Percentiles rank a stretch among this genome's conserved stretches.
These are phyloP conservation scores for Colletotrichum tropicale DNA, from an alignment of 2,329 filamentous ascomycete species.

Conservation along the genomic window DNA sequence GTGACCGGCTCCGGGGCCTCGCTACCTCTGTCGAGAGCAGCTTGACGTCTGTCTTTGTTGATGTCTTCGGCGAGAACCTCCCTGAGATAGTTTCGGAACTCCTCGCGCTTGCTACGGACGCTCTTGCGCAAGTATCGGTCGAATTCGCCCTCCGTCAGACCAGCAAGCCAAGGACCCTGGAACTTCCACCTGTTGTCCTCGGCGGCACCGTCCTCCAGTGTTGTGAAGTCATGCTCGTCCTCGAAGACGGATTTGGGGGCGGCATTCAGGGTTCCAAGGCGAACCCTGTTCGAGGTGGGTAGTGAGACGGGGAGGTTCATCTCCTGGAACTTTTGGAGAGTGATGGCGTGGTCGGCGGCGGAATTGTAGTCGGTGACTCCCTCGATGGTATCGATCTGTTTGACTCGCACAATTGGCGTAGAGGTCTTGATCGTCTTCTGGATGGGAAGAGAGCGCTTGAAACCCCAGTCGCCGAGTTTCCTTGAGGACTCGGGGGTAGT, in stretches of 20 bases:
- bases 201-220: slow-evolving; percentile 26
- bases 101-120: slow-evolving; percentile 55
- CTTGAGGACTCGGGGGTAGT: slow-evolving; percentile 77
- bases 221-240: slow-evolving; percentile 59
- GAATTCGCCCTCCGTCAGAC: slow-evolving; percentile 66
- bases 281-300: slow-evolving; percentile 31
- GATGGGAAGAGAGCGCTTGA: slow-evolving; percentile 83
- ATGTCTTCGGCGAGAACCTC: slow-evolving; percentile 50
- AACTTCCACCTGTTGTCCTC: slow-evolving; percentile 68
- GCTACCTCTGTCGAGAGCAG: slow-evolving; percentile 43
- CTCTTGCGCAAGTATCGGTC: slow-evolving; percentile 56
- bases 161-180: slow-evolving; percentile 68
- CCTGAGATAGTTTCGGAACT: slow-evolving; percentile 61
- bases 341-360: slow-evolving; percentile 80
- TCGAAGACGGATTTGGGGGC: slow-evolving; percentile 63
- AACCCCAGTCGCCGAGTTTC: slow-evolving; percentile 84
- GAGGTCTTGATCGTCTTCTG: slow-evolving; percentile 75
- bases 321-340: slow-evolving; percentile 85
- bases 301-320: slow-evolving; percentile 74
- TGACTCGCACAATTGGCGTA: slow-evolving; percentile 78
- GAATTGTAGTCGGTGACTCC: slow-evolving; percentile 89
- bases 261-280: not conserved
- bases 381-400: slow-evolving; percentile 82
- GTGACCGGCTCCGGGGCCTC: slow-evolving; percentile 32
- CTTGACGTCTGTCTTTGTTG: slow-evolving; percentile 38